phyloP scores from a whole-genome alignment of 148 eudicot genomes.

The Nyssa sinensis region DNA sequence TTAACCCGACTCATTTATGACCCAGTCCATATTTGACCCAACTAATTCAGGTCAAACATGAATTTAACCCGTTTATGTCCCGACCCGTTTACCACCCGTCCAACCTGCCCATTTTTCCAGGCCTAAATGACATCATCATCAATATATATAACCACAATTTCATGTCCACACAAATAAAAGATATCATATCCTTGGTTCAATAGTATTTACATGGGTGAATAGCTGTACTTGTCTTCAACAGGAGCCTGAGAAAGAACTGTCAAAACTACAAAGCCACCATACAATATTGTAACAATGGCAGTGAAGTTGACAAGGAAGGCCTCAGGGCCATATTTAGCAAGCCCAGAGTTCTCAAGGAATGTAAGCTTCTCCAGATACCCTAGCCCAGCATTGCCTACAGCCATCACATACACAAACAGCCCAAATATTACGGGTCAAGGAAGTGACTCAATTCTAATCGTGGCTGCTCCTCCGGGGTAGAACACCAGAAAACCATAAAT shows the following conservation, averaged over 20 bases:
- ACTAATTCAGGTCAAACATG: too few relatives aligned
- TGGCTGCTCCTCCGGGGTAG: conserved; percentile 67
- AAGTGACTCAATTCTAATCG: conserved; percentile 59
- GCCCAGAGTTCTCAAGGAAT: conserved; percentile 62
- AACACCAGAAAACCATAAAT: conserved; percentile 66
- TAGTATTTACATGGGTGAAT: conserved; percentile 42
- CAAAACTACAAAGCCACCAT: conserved; percentile 63
- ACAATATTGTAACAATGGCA: conserved; percentile 66
- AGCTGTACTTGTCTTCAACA: conserved; percentile 52
- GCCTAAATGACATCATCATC: too few relatives aligned
- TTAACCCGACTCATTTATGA: too few relatives aligned
- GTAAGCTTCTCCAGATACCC: conserved; percentile 97
- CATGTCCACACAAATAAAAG: neutral
- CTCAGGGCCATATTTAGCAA: conserved; percentile 71
- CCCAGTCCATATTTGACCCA: too few relatives aligned
- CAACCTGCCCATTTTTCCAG: too few relatives aligned
- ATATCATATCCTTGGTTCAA: neutral
- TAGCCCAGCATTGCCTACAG: conserved; percentile 61
- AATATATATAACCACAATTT: neutral
- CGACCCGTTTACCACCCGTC: too few relatives aligned
- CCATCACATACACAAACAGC: conserved; percentile 61
- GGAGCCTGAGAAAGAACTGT: conserved; percentile 52
- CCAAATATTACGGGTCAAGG: conserved; percentile 85
- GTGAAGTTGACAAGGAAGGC: conserved; percentile 91
- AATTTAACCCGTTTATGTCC: too few relatives aligned